Evolutionary conservation across 179 eudicot genomes (phyloP), one percentile per base, ranked within the genome.

Genomic region (Nepenthes alata): DNA sequence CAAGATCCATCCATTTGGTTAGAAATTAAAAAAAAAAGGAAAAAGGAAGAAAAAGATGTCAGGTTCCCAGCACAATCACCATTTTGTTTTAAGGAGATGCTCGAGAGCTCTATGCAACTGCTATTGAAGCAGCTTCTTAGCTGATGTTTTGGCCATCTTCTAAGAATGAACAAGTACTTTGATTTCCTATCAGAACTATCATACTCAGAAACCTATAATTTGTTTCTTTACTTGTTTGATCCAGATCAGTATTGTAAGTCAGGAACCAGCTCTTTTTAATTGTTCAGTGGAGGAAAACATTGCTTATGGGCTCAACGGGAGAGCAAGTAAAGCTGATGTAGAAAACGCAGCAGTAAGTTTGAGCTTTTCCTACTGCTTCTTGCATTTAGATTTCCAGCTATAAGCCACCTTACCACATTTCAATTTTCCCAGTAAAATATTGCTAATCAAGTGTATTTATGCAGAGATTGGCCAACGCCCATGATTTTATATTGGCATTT

Each of bases 381-480:
- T 25, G 25, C 25, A 25, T 25, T 25, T 25, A 25, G 25, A 25
- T 25, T 16, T 4, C 15, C 57, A 65, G 2, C 25, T 25, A 12
- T 11, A 6, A 2, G 6, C 53, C 3, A 35, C 56, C 25, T 25
- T 6, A 9, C 50, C 1, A 66, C 2, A 39, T 39, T 36, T 9
- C 55, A 0, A 10, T 34, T 3, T 25, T 45, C 52, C 35, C 1
- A 34, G 13, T 47, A 37, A 16, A 55, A 13, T 37, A 4, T 38
- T 15, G 9, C 36, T 55, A 6, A 10, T 25, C 37, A 9, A 14
- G 53, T 36, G 5, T 37, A 35, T 25, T 3, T n/a, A 6, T 50
- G 63, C 82, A 91, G 97, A 91, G 82, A 85, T 82, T 91, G 97
- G 97, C 97, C 8, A 88, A 91, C 70, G 94, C 97, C 8, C 95